Percentiles rank a stretch among this genome's conserved stretches.
These are phyloP conservation scores for Jamesozyma rosinii DNA, from an alignment of 805 yeast species.

Conservation along the genomic window DNA sequence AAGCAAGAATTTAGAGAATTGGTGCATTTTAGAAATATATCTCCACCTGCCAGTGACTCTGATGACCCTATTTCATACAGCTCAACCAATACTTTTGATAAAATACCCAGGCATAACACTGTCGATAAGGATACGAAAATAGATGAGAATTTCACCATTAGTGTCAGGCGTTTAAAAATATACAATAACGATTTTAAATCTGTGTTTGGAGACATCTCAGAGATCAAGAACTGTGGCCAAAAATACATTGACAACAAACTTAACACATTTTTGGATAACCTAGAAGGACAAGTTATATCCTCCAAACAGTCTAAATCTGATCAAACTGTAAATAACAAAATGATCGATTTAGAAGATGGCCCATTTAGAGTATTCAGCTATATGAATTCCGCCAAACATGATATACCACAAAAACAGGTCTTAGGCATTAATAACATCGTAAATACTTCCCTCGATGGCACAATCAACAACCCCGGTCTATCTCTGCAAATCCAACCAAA, in stretches of 20 bases:
- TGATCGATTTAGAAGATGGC: background rate
- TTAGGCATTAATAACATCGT: background rate
- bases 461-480: background rate
- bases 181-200: conserved; percentile 23
- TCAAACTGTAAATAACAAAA: background rate
- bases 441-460: background rate
- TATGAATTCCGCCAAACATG: background rate
- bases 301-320: background rate
- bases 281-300: conserved; percentile 6
- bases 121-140: background rate
- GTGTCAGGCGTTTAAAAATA: conserved; percentile 25
- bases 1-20: conserved; percentile 14
- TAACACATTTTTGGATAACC: conserved; percentile 8
- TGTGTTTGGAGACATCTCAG: conserved; percentile 12
- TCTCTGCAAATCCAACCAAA: background rate
- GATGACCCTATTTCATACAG: background rate
- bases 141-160: conserved; percentile 20
- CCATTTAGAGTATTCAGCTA: background rate
- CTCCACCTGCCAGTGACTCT: background rate
- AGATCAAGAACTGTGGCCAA: conserved; percentile 12
- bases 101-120: background rate
- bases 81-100: background rate
- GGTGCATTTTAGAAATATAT: conserved; percentile 9
- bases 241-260: conserved; percentile 17
- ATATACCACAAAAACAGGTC: background rate